Base-by-base conservation (phyloP, 805 yeast genomes). In the Jamesozyma spencerorum region DNA sequence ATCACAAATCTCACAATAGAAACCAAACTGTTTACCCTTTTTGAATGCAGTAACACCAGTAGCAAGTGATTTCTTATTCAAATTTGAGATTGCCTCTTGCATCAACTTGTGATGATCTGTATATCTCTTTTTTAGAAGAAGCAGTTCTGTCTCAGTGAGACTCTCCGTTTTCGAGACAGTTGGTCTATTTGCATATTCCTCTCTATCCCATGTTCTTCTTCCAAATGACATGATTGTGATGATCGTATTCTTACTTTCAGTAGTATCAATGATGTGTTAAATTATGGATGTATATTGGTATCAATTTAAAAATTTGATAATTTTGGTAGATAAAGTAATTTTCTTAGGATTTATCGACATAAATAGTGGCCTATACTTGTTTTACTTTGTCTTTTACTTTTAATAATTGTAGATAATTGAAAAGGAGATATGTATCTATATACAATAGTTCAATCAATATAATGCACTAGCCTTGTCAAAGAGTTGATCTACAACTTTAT, bases 391-490 rank as follows among this genome's bases (percentile, higher is more conserved):
- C 26, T 22, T 22, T 22, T 22, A 10, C 26, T 22, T 22, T 22
- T 10, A 22, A 22, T 8, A 28, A 28, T 28, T 10, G 14, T 28
- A 28, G 13, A 8, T 28, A 28, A 7, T 28, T 12, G 13, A 28
- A n/a, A n/a, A 17, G 20, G 27, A 15, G 41, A 20, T 15, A 10
- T n/a, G n/a, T n/a, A n/a, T n/a, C n/a, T n/a, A n/a, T 22, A 22
- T 22, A 22, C 26, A 22, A 7, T 10, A 7, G 18, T 4, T 29
- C 15, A 17, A 18, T 58, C 68, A 86, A 53, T 85, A 84, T 51
- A 88, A 71, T 18, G 81, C 74, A 33, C 94, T 78, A 8, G 97
- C 97, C 68, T 90, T 92, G 59, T 88, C 97, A 55, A 87, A 92
- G 53, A 92, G 71, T 51, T 85, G 72, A 53, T 92, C 97, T 18